A percentile compares a stretch with the other conserved stretches of the same genome.
Evolutionary conservation across 768 basidiomycete species (phyloP).

Genomic region (Nidularia sp.): DNA sequence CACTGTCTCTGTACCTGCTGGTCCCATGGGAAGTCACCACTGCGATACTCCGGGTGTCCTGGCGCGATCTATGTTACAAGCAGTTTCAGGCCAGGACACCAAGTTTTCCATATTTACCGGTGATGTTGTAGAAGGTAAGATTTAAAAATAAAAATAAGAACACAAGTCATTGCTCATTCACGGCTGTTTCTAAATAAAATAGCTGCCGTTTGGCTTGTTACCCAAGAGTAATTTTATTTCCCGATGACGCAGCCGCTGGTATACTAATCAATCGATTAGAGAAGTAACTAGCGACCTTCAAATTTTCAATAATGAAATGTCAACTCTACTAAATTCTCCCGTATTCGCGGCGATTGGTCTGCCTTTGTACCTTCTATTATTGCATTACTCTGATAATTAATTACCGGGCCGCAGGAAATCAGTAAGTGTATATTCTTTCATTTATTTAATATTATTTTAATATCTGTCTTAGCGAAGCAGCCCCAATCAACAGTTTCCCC

Average conservation of each 20-base stretch:
- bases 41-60: slow-evolving; percentile 52
- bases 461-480: slow-evolving; percentile 38
- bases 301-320: slow-evolving; percentile 43
- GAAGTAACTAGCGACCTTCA: slow-evolving; percentile 40
- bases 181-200: background rate
- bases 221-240: slow-evolving; percentile 29
- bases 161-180: no score
- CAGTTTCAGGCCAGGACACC: slow-evolving; percentile 30
- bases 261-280: slow-evolving; percentile 13
- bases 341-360: slow-evolving; percentile 50
- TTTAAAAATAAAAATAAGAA: no score
- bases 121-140: slow-evolving; percentile 54
- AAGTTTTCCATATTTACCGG: slow-evolving; percentile 61
- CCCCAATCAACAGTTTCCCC: slow-evolving; percentile 58
- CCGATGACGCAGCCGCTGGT: background rate
- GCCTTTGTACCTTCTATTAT: slow-evolving; percentile 1
- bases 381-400: background rate
- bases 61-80: slow-evolving; percentile 45
- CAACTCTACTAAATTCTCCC: slow-evolving; percentile 29
- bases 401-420: slow-evolving; percentile 34
- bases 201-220: slow-evolving; percentile 50
- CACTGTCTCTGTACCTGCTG: slow-evolving; percentile 38
- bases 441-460: background rate
- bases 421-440: slow-evolving; percentile 26
- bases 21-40: slow-evolving; percentile 39